Percentiles rank a stretch among this genome's conserved stretches.
phyloP scores from a whole-genome alignment of 139 green algal species.

The Chlorella sp. region DNA sequence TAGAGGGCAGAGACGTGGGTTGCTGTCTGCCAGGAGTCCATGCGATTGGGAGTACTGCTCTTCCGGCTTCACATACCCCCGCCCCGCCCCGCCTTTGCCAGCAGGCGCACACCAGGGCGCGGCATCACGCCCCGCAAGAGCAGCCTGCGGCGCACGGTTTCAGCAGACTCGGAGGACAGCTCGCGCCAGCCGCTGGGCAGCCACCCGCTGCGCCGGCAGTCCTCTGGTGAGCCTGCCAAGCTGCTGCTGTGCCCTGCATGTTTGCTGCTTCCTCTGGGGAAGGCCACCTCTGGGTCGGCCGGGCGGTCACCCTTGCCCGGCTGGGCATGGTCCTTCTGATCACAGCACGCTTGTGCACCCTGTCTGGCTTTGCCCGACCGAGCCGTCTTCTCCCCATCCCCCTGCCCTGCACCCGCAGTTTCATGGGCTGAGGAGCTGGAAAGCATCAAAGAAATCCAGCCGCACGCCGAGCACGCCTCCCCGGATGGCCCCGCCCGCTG shows the following conservation, averaged over 20 bases:
- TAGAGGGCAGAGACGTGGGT: too few species aligned
- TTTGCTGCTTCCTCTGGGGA: too few species aligned
- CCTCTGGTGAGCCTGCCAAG: constrained; percentile 13
- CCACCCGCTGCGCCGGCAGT: constrained; percentile 37
- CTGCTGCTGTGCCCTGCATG: background rate
- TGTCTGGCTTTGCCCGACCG: background rate
- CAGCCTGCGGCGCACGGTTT: constrained; percentile 33
- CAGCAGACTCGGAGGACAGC: background rate
- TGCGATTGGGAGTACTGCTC: too few species aligned
- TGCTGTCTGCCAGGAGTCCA: too few species aligned
- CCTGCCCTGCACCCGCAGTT: constrained; percentile 28
- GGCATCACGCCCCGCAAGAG: constrained; percentile 22
- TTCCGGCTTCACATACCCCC: background rate
- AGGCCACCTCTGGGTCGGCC: too few species aligned
- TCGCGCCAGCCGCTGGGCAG: constrained; percentile 8
- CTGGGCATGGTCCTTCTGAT: too few species aligned
- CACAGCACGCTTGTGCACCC: background rate
- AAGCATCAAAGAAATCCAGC: constrained; percentile 25
- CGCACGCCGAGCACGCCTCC: background rate
- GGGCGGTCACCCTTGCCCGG: too few species aligned
- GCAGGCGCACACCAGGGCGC: background rate
- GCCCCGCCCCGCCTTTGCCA: background rate
- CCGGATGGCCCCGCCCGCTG: background rate
- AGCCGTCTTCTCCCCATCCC: background rate
- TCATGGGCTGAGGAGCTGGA: constrained; percentile 47